phyloP scores from a whole-genome alignment of 163 green algal genomes.

The Chlamydomonas reinhardtii region DNA sequence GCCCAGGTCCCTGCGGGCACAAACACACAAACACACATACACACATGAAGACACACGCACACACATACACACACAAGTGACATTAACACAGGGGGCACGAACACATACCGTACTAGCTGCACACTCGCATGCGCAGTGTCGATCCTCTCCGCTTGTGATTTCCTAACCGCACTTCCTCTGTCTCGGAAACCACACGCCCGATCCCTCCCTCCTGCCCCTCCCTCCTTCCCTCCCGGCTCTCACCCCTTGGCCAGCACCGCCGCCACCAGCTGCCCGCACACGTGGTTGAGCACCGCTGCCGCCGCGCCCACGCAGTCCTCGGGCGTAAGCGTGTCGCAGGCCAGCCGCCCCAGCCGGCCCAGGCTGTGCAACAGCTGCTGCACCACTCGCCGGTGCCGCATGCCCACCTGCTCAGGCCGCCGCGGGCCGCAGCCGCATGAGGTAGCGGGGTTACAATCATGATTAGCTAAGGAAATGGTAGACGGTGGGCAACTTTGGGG shows the following conservation, averaged over 20 bases:
- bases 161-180: too few relatives aligned
- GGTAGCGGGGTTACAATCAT: too few relatives aligned
- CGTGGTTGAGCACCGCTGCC: conserved; percentile 36
- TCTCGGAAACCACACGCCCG: too few relatives aligned
- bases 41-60: not conserved
- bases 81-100: too few relatives aligned
- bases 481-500: too few relatives aligned
- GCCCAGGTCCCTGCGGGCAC: conserved; percentile 23
- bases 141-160: too few relatives aligned
- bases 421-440: not conserved
- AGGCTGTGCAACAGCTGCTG: conserved; percentile 50
- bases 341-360: conserved; percentile 27
- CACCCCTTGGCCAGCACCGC: conserved; percentile 34
- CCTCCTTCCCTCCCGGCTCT: not conserved
- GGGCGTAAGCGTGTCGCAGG: conserved; percentile 3
- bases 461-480: too few relatives aligned
- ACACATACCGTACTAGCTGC: too few relatives aligned
- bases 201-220: not conserved
- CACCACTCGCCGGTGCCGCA: not conserved
- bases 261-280: conserved; percentile 19
- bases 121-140: too few relatives aligned
- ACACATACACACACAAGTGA: too few relatives aligned
- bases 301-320: not conserved
- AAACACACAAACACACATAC: not conserved
- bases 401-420: not conserved